Percentiles rank a stretch among this genome's conserved stretches.
Evolutionary conservation across 192 early-diverging fungal species (phyloP).

Genomic region (Dissophora globulifera): DNA sequence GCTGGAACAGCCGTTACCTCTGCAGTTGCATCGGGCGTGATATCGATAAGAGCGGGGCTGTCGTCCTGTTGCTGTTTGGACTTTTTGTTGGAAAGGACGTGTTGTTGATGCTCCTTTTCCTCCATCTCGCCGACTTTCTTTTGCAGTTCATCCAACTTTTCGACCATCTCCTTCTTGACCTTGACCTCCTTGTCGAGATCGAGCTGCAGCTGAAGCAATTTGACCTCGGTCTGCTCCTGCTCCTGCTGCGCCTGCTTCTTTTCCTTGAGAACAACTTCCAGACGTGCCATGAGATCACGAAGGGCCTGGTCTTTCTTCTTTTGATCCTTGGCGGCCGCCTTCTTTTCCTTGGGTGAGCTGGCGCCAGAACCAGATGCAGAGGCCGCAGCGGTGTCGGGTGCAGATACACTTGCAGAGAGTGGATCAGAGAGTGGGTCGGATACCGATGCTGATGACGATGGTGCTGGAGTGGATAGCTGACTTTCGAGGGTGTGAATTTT

Average conservation of each 20-base stretch:
- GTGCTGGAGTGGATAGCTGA: not conserved
- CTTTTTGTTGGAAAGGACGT: not conserved
- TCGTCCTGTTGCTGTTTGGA: not conserved
- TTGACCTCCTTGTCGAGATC: constrained; percentile 51
- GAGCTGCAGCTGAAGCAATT: constrained; percentile 36
- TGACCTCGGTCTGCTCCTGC: constrained; percentile 47
- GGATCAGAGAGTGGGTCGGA: constrained; percentile 27
- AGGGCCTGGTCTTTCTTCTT: constrained; percentile 50
- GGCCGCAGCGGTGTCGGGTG: constrained; percentile 16
- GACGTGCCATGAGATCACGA: constrained; percentile 42
- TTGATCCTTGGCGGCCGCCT: constrained; percentile 30
- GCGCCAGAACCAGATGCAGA: constrained; percentile 20
- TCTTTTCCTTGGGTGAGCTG: constrained; percentile 50
- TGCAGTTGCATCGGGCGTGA: not conserved
- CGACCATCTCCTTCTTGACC: constrained; percentile 52
- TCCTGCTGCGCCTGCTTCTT: constrained; percentile 50
- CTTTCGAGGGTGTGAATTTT: constrained; percentile 23
- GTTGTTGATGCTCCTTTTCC: constrained; percentile 28
- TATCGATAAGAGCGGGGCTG: not conserved
- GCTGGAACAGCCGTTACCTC: not conserved
- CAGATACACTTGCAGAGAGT: constrained; percentile 31
- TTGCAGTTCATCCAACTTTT: constrained; percentile 44
- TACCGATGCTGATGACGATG: not conserved
- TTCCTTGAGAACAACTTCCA: constrained; percentile 45
- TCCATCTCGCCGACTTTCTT: constrained; percentile 48